Base-by-base conservation (phyloP, 441 rosid genomes). In the Theobroma grandiflorum region DNA sequence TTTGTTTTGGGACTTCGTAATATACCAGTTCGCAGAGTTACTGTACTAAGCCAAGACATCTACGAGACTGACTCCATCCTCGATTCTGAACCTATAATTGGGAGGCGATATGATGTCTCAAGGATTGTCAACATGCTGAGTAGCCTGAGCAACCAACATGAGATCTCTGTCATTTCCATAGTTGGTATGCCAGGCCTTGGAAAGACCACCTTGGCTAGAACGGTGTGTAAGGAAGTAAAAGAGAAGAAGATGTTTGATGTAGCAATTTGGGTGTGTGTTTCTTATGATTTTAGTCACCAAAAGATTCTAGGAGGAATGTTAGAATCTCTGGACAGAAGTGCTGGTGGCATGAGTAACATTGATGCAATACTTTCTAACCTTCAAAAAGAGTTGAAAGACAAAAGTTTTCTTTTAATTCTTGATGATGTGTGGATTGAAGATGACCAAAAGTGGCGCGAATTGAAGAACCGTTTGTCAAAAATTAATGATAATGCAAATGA, bases 401-500 rank as follows among this genome's bases (percentile, higher is more conserved):
- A 26, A 59, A 59, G 20, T 2, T n/a, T 59, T 59, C 35, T 59
- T n/a, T 1, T 26, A 26, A 26, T 26, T 26, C 31, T 26, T 26
- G 31, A 26, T 26, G 31, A 26, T 26, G 31, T 26, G 31, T 26
- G 31, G 31, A 26, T 26, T 26, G 31, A 26, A 26, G 31, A 26
- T 26, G 31, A 26, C 65, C 20, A 62, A 12, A 75, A 26, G 31
- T 45, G 81, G 76, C 70, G 71, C 45, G 3, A 14, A n/a, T 35
- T 78, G 3, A 70, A 61, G 20, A 58, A 6, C 71, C 76, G 45
- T 2, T 18, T 47, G 59, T 53, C 59, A 53, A 53, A 53, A 72
- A 33, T 33, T 26, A 59, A 40, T 31, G 42, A 38, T 38, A 3
- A 38, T 3, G 42, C 42, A 38, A 38, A 38, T 38, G 6, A 38